Evolutionary conservation across 805 yeast species (phyloP).

Genomic region (Lachancea meyersii): DNA sequence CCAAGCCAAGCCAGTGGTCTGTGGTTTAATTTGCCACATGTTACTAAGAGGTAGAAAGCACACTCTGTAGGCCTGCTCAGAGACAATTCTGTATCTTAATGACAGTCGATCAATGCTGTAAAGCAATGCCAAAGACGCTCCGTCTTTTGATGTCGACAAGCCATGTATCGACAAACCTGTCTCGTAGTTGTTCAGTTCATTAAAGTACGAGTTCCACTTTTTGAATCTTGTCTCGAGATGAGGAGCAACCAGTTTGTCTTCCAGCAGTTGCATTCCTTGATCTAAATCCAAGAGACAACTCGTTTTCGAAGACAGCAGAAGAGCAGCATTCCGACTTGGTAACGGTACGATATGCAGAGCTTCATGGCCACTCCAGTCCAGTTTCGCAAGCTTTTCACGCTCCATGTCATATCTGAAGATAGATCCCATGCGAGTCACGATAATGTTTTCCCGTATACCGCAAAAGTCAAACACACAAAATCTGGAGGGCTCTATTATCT

Average conservation of each 20-base stretch:
- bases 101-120: slow-evolving; percentile 27
- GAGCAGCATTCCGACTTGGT: slow-evolving; percentile 8
- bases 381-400: slow-evolving; percentile 1
- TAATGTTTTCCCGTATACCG: slow-evolving; percentile 11
- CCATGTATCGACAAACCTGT: slow-evolving; percentile 27
- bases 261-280: slow-evolving; percentile 6
- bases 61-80: slow-evolving; percentile 23
- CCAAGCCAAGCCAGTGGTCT: slow-evolving; percentile 30
- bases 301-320: slow-evolving; percentile 19
- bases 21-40: slow-evolving; percentile 22
- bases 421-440: slow-evolving; percentile 16
- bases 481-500: slow-evolving; percentile 14
- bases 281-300: slow-evolving; percentile 15
- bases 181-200: slow-evolving; percentile 27
- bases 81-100: slow-evolving; percentile 26
- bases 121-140: slow-evolving; percentile 24
- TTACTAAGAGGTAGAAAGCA: slow-evolving; percentile 25
- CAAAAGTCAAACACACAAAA: slow-evolving; percentile 20
- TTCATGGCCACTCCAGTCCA: slow-evolving; percentile 12
- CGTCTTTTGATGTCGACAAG: slow-evolving; percentile 26
- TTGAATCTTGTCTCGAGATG: slow-evolving; percentile 24
- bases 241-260: slow-evolving; percentile 22
- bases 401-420: slow-evolving; percentile 12
- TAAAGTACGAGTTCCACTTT: slow-evolving; percentile 24
- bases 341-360: slow-evolving; percentile 21